A percentile compares a stretch with the other conserved stretches of the same genome.
Conservation (phyloP, 768 basidiomycete genomes). For the Myochromella boudieri region DNA sequence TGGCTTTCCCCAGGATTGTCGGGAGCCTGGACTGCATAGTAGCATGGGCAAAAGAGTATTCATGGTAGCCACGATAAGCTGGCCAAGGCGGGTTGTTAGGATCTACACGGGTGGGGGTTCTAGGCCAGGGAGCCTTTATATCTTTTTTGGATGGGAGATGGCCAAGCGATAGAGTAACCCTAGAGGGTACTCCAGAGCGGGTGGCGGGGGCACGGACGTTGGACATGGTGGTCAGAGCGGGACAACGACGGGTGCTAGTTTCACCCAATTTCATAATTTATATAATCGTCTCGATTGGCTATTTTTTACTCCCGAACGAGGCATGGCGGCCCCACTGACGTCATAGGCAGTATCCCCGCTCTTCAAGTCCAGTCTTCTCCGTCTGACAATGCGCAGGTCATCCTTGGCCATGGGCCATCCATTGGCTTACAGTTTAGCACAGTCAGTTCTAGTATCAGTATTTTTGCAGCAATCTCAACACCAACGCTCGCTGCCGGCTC, state of each 20-base stretch:
- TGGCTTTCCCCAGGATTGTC: constrained; percentile 93
- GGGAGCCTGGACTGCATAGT: constrained; percentile 97
- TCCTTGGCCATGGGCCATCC: no score
- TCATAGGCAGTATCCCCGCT: background rate
- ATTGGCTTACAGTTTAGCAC: no score
- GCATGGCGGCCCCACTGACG: background rate
- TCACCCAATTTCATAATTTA: constrained; percentile 3
- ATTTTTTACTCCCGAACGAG: background rate
- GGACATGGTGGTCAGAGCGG: constrained; percentile 12
- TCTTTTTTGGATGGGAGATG: constrained; percentile 74
- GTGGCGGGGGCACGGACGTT: constrained; percentile 11
- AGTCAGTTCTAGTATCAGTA: no score
- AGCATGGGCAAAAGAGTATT: constrained; percentile 85
- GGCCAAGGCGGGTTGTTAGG: constrained; percentile 86
- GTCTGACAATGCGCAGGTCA: no score
- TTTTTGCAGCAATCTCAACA: no score
- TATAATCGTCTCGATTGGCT: background rate
- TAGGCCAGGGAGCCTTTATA: constrained; percentile 71
- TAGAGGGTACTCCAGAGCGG: constrained; percentile 44
- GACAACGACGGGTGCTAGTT: constrained; percentile 1
- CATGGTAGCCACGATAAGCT: constrained; percentile 78
- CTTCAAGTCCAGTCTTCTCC: no score
- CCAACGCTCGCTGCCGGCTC: no score
- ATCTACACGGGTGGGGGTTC: constrained; percentile 76
- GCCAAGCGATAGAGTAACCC: constrained; percentile 71